Conservation (phyloP, 1,284 basidiomycete species). For the Stereum hirsutum region DNA sequence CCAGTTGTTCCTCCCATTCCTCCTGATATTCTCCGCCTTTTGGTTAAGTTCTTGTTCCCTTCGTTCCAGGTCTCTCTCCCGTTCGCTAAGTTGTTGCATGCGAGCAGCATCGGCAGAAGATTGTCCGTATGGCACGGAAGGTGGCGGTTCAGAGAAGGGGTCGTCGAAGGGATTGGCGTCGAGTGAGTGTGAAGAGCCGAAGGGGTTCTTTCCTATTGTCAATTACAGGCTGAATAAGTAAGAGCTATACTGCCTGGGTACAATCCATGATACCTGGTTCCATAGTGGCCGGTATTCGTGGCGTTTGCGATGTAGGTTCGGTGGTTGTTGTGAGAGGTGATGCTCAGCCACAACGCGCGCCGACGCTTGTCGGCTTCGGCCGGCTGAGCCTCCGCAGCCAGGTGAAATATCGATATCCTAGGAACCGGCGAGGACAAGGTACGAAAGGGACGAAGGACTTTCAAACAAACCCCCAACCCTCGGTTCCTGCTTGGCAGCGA, state of each 20-base stretch:
- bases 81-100: slow-evolving; percentile 54
- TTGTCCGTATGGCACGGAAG: slow-evolving; percentile 11
- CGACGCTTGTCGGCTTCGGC: too few relatives aligned
- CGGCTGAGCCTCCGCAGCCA: too few relatives aligned
- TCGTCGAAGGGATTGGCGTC: slow-evolving; percentile 82
- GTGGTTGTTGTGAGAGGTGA: too few relatives aligned
- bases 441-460: too few relatives aligned
- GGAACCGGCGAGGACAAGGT: too few relatives aligned
- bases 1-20: slow-evolving; percentile 84
- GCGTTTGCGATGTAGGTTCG: too few relatives aligned
- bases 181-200: slow-evolving; percentile 75
- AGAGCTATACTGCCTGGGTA: slow-evolving; percentile 30
- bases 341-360: too few relatives aligned
- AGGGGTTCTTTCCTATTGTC: slow-evolving; percentile 75
- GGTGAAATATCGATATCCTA: too few relatives aligned
- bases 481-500: too few relatives aligned
- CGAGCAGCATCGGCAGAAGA: slow-evolving; percentile 27
- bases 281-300: neutral
- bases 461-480: too few relatives aligned
- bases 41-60: slow-evolving; percentile 64
- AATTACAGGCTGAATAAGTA: too few relatives aligned
- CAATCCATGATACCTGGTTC: neutral
- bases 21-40: slow-evolving; percentile 65
- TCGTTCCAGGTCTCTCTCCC: slow-evolving; percentile 75
- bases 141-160: slow-evolving; percentile 28